Conservation (phyloP, 176 grass and related monocot genomes). For the Pontederia paniculata region DNA sequence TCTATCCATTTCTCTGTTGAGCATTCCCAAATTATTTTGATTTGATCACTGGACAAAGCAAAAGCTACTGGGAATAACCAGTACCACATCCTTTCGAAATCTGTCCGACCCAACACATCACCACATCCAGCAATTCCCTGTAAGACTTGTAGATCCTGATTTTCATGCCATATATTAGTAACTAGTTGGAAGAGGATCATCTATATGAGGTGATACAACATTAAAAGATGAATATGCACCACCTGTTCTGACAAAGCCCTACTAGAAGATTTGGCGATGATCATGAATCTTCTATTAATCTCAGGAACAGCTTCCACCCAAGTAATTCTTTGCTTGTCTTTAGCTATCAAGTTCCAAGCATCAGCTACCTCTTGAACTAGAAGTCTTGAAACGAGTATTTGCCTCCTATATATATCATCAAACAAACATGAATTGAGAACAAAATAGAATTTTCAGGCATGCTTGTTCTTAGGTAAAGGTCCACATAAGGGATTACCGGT, state of each 20-base stretch:
- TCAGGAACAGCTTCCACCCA: constrained; percentile 63
- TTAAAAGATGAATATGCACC: constrained; percentile 17
- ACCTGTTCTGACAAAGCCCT: constrained; percentile 74
- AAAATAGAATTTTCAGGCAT: constrained; percentile 1
- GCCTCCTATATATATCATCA: constrained; percentile 45
- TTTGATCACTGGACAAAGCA: constrained; percentile 50
- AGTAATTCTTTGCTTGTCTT: constrained; percentile 58
- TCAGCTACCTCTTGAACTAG: constrained; percentile 57
- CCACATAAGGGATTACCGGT: constrained; percentile 38
- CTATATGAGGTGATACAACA: background rate
- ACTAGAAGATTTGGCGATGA: constrained; percentile 36
- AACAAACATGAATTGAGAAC: constrained; percentile 15
- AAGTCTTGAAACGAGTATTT: constrained; percentile 79
- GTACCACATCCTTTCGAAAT: constrained; percentile 83
- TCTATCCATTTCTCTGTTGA: constrained; percentile 61
- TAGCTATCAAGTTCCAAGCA: constrained; percentile 60
- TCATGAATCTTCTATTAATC: constrained; percentile 63
- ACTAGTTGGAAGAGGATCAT: background rate
- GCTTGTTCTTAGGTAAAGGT: background rate
- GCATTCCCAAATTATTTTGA: constrained; percentile 64
- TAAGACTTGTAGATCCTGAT: constrained; percentile 79
- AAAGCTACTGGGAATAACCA: constrained; percentile 89
- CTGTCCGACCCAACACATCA: constrained; percentile 47
- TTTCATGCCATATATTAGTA: background rate
- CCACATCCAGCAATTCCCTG: constrained; percentile 55